Percentiles rank a stretch among this genome's conserved stretches.
These are phyloP conservation scores for Tolypocladium capitatum DNA, from an alignment of 2,329 filamentous ascomycete species.

Conservation along the genomic window DNA sequence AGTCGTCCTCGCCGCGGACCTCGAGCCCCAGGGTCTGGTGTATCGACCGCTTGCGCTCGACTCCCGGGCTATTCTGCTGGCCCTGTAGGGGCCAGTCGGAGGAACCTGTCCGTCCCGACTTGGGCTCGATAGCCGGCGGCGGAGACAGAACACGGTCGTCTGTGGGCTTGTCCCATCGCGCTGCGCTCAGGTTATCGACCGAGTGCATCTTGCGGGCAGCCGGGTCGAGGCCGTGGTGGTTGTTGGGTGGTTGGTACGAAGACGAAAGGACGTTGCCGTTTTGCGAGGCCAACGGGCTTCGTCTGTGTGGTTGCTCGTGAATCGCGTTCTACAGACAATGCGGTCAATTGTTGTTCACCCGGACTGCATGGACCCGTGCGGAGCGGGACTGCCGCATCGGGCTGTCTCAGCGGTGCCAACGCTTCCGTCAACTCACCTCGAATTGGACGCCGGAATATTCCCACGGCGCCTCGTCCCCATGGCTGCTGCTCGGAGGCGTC, in stretches of 20 bases:
- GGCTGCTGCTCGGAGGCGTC: constrained; percentile 34
- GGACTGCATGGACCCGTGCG: not conserved
- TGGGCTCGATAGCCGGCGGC: constrained; percentile 11
- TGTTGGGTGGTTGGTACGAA: constrained; percentile 6
- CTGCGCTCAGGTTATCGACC: constrained; percentile 17
- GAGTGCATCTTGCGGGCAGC: constrained; percentile 23
- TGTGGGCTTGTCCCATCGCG: constrained; percentile 10
- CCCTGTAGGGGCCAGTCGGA: constrained; percentile 6
- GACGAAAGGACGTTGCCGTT: constrained; percentile 13
- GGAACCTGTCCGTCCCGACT: constrained; percentile 6
- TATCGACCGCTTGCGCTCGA: constrained; percentile 14
- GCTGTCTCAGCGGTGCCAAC: not conserved
- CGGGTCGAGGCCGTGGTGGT: constrained; percentile 12
- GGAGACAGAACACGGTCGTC: constrained; percentile 12
- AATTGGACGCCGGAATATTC: constrained; percentile 18
- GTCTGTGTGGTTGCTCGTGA: constrained; percentile 7
- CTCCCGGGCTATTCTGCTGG: constrained; percentile 9
- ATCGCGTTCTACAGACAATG: constrained; percentile 2
- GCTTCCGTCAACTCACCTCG: constrained; percentile 21
- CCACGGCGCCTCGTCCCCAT: constrained; percentile 35
- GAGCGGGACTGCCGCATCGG: not conserved
- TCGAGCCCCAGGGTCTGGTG: constrained; percentile 13
- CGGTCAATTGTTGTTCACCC: not conserved
- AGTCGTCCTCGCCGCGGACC: constrained; percentile 37
- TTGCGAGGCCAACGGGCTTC: constrained; percentile 7